A percentile compares a stretch with the other conserved stretches of the same genome.
These are phyloP conservation scores for Neobulgaria alba DNA, from an alignment of 2,329 filamentous ascomycete genomes.

Conservation along the genomic window DNA sequence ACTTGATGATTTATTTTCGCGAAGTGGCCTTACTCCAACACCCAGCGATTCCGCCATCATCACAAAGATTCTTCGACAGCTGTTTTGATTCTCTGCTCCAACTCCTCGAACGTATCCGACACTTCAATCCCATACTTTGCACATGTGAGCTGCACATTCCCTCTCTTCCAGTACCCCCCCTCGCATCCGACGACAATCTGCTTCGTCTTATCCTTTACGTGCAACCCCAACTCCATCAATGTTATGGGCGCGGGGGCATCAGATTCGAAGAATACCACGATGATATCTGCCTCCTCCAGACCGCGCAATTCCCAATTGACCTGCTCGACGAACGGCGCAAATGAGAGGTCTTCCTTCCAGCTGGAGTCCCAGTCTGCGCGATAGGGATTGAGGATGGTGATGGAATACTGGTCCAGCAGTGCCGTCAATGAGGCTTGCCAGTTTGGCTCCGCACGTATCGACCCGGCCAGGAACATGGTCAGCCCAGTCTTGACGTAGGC, in stretches of 20 bases:
- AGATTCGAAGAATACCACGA: constrained; percentile 49
- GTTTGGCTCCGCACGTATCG: too few species aligned
- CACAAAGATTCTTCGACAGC: background rate
- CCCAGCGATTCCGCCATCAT: too few species aligned
- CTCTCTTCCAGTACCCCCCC: constrained; percentile 45
- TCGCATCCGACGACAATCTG: constrained; percentile 44
- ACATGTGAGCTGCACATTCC: constrained; percentile 53
- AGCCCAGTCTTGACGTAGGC: too few species aligned
- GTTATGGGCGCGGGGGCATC: constrained; percentile 46
- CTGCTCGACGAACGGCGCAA: constrained; percentile 42
- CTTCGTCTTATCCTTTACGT: constrained; percentile 33
- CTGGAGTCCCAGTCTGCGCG: constrained; percentile 47
- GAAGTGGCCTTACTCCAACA: too few species aligned
- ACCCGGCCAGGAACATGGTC: too few species aligned
- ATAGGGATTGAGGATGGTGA: too few species aligned
- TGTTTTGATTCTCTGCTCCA: too few species aligned
- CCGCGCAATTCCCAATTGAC: constrained; percentile 53
- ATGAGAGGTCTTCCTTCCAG: constrained; percentile 42
- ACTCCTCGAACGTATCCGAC: constrained; percentile 34
- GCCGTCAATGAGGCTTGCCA: too few species aligned
- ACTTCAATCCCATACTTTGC: constrained; percentile 37
- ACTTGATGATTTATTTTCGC: too few species aligned
- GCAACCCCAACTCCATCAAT: constrained; percentile 52
- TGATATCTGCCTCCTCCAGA: constrained; percentile 42
- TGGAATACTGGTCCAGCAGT: too few species aligned